phyloP scores from a whole-genome alignment of 331 rosid genomes.

The Saraca asoca region DNA sequence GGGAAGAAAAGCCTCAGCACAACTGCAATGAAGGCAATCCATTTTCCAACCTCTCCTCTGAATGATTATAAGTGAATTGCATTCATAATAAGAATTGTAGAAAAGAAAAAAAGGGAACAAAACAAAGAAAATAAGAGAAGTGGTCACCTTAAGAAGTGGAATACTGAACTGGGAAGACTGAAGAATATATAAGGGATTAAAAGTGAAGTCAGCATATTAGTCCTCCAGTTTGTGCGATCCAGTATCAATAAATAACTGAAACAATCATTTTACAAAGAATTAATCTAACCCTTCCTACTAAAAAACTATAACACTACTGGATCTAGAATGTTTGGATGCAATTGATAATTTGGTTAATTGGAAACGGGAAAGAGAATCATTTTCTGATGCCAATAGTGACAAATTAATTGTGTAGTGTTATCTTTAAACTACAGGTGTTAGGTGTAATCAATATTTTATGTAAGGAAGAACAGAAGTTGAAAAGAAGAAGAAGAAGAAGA shows the following conservation, averaged over 20 bases:
- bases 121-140: not conserved
- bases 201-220: conserved; percentile 82
- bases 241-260: conserved; percentile 77
- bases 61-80: conserved; percentile 10
- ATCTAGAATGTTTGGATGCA: not conserved
- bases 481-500: no score
- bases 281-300: not conserved
- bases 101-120: not conserved
- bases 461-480: not conserved
- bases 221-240: conserved; percentile 93
- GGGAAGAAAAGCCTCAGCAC: conserved; percentile 87
- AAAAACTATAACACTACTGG: not conserved
- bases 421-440: not conserved
- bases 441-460: not conserved
- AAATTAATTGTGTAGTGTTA: no score
- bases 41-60: conserved; percentile 81
- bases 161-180: conserved; percentile 70
- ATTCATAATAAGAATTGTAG: not conserved
- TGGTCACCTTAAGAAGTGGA: conserved; percentile 60
- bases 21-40: conserved; percentile 77
- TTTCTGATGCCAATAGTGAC: no score
- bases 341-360: no score
- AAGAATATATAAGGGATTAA: conserved; percentile 87
- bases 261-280: conserved; percentile 6
- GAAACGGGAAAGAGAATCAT: no score